Evolutionary conservation across 2,329 filamentous ascomycete species (phyloP), one percentile per base, ranked within the genome.

Genomic region (Cadophora sp.): DNA sequence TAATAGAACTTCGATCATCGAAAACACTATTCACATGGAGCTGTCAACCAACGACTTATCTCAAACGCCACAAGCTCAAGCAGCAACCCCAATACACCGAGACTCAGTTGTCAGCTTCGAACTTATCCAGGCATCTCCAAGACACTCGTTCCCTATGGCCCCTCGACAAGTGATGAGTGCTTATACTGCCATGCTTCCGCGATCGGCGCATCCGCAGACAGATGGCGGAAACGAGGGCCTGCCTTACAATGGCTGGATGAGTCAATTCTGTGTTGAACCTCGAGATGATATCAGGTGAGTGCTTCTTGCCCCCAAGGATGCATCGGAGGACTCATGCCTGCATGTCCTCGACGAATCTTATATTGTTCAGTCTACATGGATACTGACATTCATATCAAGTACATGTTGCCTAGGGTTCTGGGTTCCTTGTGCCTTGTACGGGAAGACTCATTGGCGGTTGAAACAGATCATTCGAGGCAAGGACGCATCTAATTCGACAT

Each of bases 361-460:
- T 34, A 11, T 11, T 34, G 5, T 34, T 8, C 7, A 40, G 6
- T 9, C 37, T 9, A 40, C 37, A 40, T 16, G 3, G 12, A 12
- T 46, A 43, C 22, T 37, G 22, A 59, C 19, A 2, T 22, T n/a
- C 16, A 4, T 22, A 22, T 59, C 11, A 9, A 71, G 73, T 0
- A 81, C 79, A 7, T 81, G 80, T 62, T 69, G 80, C 9, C 77
- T 79, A 4, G 81, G 80, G 1, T 73, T 79, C 6, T 81, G 79
- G 69, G 78, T 79, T 62, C 82, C 82, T 11, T 84, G 81, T 72
- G 75, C 80, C 3, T 67, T 83, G 8, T 81, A 82, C 69, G 80
- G 81, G 5, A 80, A 80, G 59, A 83, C 81, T 2, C 75, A 81
- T 16, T 80, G 83, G 74, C 79, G 82, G 8, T 74, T 83, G 2